Evolutionary conservation across 2,329 filamentous ascomycete genomes (phyloP).

Genomic region (Fusarium sp.): DNA sequence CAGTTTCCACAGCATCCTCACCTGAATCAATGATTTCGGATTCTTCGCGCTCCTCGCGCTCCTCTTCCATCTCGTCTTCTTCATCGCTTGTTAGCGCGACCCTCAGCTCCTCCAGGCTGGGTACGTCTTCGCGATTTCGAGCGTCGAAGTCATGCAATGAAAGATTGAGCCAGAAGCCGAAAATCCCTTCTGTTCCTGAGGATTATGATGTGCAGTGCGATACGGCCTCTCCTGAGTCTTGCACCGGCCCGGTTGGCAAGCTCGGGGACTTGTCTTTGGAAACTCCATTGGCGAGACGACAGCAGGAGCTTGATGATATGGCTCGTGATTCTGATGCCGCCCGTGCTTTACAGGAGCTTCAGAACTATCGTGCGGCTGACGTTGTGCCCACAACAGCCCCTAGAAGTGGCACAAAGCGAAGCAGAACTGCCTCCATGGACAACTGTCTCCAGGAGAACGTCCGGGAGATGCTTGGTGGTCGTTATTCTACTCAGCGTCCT

Average conservation of each 20-base stretch:
- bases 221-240: conserved; percentile 70
- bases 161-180: conserved; percentile 65
- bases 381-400: conserved; percentile 53
- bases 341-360: conserved; percentile 70
- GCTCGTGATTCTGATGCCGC: conserved; percentile 66
- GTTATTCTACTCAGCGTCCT: conserved; percentile 48
- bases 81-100: conserved; percentile 72
- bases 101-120: conserved; percentile 63
- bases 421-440: conserved; percentile 70
- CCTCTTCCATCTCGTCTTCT: conserved; percentile 74
- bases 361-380: conserved; percentile 63
- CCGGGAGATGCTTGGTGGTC: conserved; percentile 68
- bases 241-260: conserved; percentile 66
- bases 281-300: conserved; percentile 61
- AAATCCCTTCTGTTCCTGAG: conserved; percentile 70
- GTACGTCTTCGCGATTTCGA: conserved; percentile 74
- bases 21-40: conserved; percentile 78
- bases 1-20: conserved; percentile 73
- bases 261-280: conserved; percentile 64
- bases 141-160: conserved; percentile 70
- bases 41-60: conserved; percentile 71
- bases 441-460: conserved; percentile 75
- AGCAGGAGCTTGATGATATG: conserved; percentile 61
- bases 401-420: conserved; percentile 67
- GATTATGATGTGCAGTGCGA: conserved; percentile 65